These are phyloP conservation scores for Curvularia spicifera DNA, from an alignment of 2,329 filamentous ascomycete genomes.

Conservation along the genomic window DNA sequence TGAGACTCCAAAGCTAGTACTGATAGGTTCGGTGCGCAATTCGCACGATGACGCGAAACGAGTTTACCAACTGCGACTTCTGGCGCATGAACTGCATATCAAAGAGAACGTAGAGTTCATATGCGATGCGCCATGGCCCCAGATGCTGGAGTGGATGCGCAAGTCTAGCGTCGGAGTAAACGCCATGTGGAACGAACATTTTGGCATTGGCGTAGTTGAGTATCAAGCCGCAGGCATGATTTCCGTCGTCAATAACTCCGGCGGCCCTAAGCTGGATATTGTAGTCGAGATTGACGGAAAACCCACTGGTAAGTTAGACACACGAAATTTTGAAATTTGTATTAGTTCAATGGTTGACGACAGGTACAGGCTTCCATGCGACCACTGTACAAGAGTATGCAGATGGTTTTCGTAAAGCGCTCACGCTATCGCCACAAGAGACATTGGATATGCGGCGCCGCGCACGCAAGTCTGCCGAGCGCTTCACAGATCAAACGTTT, in stretches of 20 bases:
- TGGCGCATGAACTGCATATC: conserved; percentile 82
- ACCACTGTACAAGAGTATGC: conserved; percentile 81
- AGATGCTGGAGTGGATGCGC: conserved; percentile 80
- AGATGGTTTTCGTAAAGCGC: conserved; percentile 75
- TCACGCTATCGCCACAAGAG: conserved; percentile 68
- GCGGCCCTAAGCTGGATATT: conserved; percentile 92
- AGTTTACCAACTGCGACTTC: conserved; percentile 85
- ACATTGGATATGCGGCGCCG: conserved; percentile 76
- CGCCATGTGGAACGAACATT: conserved; percentile 99
- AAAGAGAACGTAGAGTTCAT: conserved; percentile 86
- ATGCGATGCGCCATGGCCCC: conserved; percentile 86
- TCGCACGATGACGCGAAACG: conserved; percentile 75
- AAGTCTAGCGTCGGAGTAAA: conserved; percentile 87
- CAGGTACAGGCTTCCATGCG: conserved; percentile 76
- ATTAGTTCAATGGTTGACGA: neutral
- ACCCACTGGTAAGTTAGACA: conserved; percentile 67
- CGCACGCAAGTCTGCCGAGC: conserved; percentile 76
- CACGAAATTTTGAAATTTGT: neutral
- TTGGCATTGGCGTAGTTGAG: conserved; percentile 97
- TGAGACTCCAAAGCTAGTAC: conserved; percentile 69
- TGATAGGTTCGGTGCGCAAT: conserved; percentile 92
- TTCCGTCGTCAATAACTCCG: conserved; percentile 89
- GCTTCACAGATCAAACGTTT: conserved; percentile 91
- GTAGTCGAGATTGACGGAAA: conserved; percentile 80
- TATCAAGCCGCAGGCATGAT: conserved; percentile 96